Conservation (phyloP, 768 basidiomycete species). For the Podaxis mareebaensis region DNA sequence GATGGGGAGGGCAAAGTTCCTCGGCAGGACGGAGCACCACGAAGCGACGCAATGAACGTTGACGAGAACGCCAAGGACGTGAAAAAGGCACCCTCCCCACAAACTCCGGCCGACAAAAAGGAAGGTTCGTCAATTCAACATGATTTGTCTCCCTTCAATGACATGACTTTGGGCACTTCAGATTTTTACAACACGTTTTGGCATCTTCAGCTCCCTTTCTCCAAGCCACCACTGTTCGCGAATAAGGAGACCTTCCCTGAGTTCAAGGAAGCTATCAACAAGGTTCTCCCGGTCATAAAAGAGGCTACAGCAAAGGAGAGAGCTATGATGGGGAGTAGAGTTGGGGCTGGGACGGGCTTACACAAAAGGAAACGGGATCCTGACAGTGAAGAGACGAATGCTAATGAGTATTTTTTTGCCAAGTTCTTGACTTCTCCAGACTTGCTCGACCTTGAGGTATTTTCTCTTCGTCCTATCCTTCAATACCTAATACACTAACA, state of each 20-base stretch:
- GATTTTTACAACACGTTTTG: conserved; percentile 90
- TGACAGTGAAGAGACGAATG: conserved; percentile 52
- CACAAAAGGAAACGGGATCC: conserved; percentile 67
- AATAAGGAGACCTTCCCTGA: conserved; percentile 52
- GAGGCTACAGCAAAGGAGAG: conserved; percentile 89
- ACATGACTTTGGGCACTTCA: conserved; percentile 23
- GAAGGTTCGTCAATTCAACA: conserved; percentile 42
- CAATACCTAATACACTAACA: conserved; percentile 11
- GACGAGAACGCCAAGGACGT: conserved; percentile 43
- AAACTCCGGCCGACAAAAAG: conserved; percentile 49
- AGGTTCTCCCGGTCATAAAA: conserved; percentile 75
- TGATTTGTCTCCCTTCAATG: not conserved
- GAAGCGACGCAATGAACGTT: conserved; percentile 60
- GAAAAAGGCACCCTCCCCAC: conserved; percentile 24
- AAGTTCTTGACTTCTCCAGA: conserved; percentile 91
- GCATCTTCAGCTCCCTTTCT: conserved; percentile 85
- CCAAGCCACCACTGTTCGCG: conserved; percentile 73
- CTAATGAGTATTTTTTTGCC: conserved; percentile 85
- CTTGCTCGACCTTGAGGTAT: conserved; percentile 83
- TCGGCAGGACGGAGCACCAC: conserved; percentile 19
- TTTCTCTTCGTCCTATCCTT: conserved; percentile 19
- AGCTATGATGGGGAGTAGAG: conserved; percentile 74
- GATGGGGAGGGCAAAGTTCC: conserved; percentile 24
- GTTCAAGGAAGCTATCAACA: conserved; percentile 72
- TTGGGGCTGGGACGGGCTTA: conserved; percentile 45